Evolutionary conservation across 2,329 filamentous ascomycete genomes (phyloP).

Genomic region (Fonsecaea nubica): DNA sequence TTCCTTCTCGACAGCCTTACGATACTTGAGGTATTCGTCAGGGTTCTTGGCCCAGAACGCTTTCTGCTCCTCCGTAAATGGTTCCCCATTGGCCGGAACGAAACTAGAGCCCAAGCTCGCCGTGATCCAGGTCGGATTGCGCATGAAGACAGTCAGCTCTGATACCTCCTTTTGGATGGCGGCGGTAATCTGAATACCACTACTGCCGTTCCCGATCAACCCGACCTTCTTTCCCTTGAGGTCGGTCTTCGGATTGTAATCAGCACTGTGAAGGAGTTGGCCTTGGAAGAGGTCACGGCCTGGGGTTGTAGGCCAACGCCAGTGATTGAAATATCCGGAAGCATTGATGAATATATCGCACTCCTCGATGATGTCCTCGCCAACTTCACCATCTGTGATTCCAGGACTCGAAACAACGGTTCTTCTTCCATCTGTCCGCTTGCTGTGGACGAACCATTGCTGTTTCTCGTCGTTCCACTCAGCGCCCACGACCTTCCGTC

Average conservation of each 20-base stretch:
- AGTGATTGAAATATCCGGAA: conserved; percentile 50
- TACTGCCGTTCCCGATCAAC: conserved; percentile 28
- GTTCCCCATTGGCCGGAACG: neutral
- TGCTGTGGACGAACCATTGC: conserved; percentile 11
- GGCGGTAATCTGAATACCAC: conserved; percentile 34
- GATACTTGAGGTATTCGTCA: conserved; percentile 5
- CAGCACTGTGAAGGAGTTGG: conserved; percentile 53
- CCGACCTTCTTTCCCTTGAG: conserved; percentile 24
- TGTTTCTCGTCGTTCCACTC: conserved; percentile 22
- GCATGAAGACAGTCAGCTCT: neutral
- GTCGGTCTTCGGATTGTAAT: conserved; percentile 46
- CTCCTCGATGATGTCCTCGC: conserved; percentile 35
- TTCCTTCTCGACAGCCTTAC: conserved; percentile 1
- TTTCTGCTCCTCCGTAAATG: conserved; percentile 7
- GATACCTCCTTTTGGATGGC: conserved; percentile 39
- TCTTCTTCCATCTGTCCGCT: conserved; percentile 12
- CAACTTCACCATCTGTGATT: neutral
- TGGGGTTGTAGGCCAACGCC: conserved; percentile 54
- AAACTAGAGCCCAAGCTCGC: conserved; percentile 5
- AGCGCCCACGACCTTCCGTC: conserved; percentile 12
- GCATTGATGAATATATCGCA: conserved; percentile 48
- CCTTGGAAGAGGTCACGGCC: conserved; percentile 57
- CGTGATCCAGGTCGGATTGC: conserved; percentile 5
- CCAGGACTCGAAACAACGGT: neutral
- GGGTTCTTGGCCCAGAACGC: neutral